These are phyloP conservation scores for Dichotomocladium elegans DNA, from an alignment of 371 early-diverging fungal genomes.

Conservation along the genomic window DNA sequence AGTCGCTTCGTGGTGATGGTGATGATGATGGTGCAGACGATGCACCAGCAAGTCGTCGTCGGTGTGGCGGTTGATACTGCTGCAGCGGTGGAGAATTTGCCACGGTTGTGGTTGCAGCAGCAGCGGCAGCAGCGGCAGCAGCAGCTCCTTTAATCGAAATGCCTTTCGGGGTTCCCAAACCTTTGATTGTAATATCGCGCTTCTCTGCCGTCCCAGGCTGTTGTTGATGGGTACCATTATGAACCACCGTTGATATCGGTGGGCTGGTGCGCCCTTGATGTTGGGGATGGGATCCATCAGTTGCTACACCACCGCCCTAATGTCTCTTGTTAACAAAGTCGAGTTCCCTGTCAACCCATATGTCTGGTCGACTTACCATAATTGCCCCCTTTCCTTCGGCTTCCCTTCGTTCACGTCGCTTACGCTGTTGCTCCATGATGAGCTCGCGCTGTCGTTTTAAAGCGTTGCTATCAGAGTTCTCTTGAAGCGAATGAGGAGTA, in stretches of 20 bases:
- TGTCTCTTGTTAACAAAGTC: no score
- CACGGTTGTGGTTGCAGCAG: not conserved
- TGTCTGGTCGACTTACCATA: not conserved
- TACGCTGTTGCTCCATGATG: not conserved
- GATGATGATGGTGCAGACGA: not conserved
- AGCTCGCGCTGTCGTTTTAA: not conserved
- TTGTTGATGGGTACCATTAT: no score
- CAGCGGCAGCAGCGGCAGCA: constrained; percentile 1
- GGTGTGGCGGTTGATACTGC: not conserved
- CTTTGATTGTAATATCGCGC: not conserved
- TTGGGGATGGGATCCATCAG: no score
- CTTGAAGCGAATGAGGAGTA: no score
- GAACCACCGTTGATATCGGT: no score
- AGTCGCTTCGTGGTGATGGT: not conserved
- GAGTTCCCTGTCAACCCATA: not conserved
- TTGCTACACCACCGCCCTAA: no score
- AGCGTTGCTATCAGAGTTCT: no score
- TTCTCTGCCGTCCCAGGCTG: no score
- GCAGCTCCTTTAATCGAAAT: constrained; percentile 5
- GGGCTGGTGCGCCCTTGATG: not conserved
- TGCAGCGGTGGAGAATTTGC: not conserved
- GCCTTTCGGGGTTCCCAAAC: not conserved
- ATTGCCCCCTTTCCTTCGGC: no score
- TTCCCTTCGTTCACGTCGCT: not conserved
- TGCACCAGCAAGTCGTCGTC: not conserved